phyloP scores from a whole-genome alignment of 352 stramenopile genomes.

The Pythium aphanidermatum region DNA sequence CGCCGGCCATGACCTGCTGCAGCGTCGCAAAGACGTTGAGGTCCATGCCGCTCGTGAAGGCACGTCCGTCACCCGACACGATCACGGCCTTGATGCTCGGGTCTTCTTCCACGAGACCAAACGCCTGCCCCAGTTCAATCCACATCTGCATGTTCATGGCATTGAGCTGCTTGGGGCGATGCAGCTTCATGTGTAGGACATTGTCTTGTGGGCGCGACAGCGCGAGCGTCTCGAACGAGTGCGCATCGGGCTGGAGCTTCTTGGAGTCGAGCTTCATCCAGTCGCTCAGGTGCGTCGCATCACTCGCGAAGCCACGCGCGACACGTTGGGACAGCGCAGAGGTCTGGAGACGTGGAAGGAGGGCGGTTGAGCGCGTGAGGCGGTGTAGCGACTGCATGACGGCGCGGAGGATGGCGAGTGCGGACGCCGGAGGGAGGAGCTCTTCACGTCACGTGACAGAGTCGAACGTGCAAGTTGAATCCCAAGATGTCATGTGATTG shows the following conservation, averaged over 20 bases:
- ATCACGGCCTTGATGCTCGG: constrained; percentile 68
- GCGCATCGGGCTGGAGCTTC: constrained; percentile 27
- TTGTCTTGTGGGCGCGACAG: constrained; percentile 29
- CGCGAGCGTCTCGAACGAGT: constrained; percentile 56
- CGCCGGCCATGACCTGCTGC: constrained; percentile 46
- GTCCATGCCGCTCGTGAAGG: constrained; percentile 88
- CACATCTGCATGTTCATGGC: constrained; percentile 90
- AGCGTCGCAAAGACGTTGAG: constrained; percentile 79
- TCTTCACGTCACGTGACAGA: constrained; percentile 14
- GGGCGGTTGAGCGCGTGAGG: constrained; percentile 5
- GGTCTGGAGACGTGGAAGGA: neutral
- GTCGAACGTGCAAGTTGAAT: constrained; percentile 18
- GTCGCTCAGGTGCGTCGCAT: constrained; percentile 36
- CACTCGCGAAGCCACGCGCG: constrained; percentile 24
- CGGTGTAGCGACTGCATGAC: constrained; percentile 17
- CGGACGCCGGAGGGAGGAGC: too few relatives aligned
- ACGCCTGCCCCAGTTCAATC: constrained; percentile 66
- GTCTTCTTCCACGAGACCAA: constrained; percentile 59
- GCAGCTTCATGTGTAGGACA: constrained; percentile 75
- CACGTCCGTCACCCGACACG: constrained; percentile 68
- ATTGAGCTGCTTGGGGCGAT: constrained; percentile 80
- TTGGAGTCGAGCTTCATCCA: constrained; percentile 49
- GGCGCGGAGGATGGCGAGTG: too few relatives aligned
- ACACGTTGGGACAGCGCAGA: neutral
- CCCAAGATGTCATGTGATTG: neutral